Conservation (phyloP, 768 basidiomycete species). For the Russula ochroleuca region DNA sequence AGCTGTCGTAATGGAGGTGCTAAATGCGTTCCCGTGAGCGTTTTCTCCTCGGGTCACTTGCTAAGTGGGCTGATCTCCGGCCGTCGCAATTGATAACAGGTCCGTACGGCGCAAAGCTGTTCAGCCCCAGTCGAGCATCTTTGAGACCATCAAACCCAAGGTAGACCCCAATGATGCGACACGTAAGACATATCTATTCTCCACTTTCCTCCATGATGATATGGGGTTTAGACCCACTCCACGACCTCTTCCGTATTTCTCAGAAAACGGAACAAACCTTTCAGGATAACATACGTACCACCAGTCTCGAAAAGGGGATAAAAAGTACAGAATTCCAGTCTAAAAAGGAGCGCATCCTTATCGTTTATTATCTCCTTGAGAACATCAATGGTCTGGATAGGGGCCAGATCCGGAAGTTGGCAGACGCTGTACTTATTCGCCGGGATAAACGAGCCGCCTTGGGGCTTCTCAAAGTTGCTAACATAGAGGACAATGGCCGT, state of each 20-base stretch:
- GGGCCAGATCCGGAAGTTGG: not conserved
- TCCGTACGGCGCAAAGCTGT: constrained; percentile 7
- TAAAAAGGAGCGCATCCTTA: constrained; percentile 10
- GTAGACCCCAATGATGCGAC: not conserved
- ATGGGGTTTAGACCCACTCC: not conserved
- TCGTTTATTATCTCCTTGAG: constrained; percentile 1
- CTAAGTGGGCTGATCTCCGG: not conserved
- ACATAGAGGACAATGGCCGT: not conserved
- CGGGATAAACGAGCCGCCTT: not conserved
- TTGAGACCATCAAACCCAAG: not conserved
- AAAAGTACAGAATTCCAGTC: not conserved
- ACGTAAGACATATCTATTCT: not conserved
- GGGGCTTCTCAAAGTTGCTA: not conserved
- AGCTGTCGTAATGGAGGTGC: constrained; percentile 5
- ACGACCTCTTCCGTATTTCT: constrained; percentile 6
- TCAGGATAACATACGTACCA: not conserved
- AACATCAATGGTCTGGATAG: not conserved
- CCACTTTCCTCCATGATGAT: not conserved
- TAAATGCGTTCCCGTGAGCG: constrained; percentile 13
- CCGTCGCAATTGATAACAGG: not conserved
- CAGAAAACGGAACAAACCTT: not conserved
- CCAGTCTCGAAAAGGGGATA: constrained; percentile 8
- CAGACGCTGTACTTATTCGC: not conserved
- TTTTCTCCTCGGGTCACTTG: fast-evolving
- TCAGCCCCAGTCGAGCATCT: not conserved